phyloP scores from a whole-genome alignment of 257 asterid genomes.

The Nicotiana benthamiana region DNA sequence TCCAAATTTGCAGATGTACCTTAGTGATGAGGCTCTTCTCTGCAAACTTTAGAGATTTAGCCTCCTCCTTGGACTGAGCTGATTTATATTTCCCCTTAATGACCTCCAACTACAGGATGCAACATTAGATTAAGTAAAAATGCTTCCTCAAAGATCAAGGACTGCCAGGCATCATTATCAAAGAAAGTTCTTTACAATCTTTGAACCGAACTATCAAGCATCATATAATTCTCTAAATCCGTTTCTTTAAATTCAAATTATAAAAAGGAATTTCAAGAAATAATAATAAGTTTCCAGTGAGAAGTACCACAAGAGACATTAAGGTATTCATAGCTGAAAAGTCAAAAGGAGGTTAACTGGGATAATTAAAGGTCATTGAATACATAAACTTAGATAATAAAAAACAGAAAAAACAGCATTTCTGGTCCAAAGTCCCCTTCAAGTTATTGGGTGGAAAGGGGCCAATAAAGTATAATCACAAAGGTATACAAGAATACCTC shows the following conservation, averaged over 20 bases:
- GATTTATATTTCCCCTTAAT: conserved; percentile 50
- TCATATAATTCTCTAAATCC: neutral
- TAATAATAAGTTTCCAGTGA: neutral
- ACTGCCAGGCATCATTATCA: neutral
- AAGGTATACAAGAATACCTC: conserved; percentile 46
- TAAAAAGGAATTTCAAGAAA: neutral
- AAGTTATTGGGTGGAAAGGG: neutral
- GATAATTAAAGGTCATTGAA: neutral
- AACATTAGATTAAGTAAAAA: neutral
- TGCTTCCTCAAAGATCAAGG: neutral
- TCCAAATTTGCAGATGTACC: conserved; percentile 26
- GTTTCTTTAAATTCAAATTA: neutral
- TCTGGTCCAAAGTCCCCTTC: neutral
- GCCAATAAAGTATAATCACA: neutral
- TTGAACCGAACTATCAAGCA: neutral
- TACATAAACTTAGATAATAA: neutral
- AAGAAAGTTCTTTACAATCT: neutral
- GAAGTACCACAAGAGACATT: neutral
- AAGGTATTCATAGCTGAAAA: neutral
- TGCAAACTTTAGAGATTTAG: conserved; percentile 64
- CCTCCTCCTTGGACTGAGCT: conserved; percentile 79
- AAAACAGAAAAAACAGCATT: neutral
- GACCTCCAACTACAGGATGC: conserved; percentile 50
- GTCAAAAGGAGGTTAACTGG: neutral
- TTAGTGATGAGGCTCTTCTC: conserved; percentile 75